These are phyloP conservation scores for Brassica carinata DNA, from an alignment of 345 rosid species.

Conservation along the genomic window DNA sequence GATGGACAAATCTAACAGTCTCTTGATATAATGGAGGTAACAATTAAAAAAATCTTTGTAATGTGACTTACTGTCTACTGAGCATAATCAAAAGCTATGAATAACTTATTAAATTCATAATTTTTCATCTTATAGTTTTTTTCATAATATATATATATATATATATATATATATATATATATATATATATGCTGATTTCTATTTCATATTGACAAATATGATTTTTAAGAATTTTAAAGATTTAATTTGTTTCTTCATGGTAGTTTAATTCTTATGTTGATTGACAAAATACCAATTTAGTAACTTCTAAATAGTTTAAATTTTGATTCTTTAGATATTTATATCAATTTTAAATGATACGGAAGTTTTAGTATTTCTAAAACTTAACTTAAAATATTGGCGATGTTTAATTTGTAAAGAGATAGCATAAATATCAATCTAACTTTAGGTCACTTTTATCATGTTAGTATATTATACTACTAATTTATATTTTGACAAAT, in stretches of 20 bases:
- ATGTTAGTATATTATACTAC: not conserved
- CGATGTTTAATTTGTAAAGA: not conserved
- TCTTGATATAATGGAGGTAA: not conserved
- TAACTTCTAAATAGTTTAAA: not conserved
- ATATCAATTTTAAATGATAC: not conserved
- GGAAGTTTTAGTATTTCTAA: not conserved
- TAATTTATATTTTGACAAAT: not conserved
- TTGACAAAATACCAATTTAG: too few relatives aligned
- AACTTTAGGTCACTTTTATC: not conserved
- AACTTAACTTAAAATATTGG: not conserved
- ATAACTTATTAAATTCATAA: not conserved
- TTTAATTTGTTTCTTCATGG: not conserved
- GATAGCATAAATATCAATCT: not conserved
- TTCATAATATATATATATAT: too few relatives aligned
- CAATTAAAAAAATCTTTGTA: not conserved
- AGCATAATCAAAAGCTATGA: not conserved
- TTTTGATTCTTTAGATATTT: not conserved
- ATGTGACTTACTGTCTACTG: not conserved
- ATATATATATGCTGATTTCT: not conserved
- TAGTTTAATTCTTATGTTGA: not conserved
- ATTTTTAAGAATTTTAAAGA: too few relatives aligned
- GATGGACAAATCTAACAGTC: not conserved
- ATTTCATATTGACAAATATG: not conserved
- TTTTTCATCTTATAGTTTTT: not conserved
- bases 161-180: too few relatives aligned